These are phyloP conservation scores for Penicillium sp. DNA, from an alignment of 2,329 filamentous ascomycete genomes.

Conservation along the genomic window DNA sequence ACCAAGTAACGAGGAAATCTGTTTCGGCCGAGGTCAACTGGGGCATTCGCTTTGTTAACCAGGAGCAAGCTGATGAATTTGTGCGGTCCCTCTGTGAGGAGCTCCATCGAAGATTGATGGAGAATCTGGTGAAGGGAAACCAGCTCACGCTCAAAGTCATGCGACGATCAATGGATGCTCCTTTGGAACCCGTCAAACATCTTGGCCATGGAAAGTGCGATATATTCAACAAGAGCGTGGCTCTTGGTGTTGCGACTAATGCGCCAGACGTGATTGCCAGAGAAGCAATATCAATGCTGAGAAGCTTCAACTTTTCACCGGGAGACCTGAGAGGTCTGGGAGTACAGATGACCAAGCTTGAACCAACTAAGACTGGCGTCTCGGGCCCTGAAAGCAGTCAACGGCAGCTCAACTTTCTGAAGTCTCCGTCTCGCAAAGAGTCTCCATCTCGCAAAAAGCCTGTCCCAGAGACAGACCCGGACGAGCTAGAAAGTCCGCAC, in stretches of 20 bases:
- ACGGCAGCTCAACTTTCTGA: slow-evolving; percentile 68
- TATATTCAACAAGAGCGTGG: slow-evolving; percentile 80
- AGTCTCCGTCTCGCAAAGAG: slow-evolving; percentile 32
- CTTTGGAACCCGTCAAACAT: slow-evolving; percentile 86
- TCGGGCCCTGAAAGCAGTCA: slow-evolving; percentile 67
- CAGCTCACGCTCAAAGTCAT: slow-evolving; percentile 95
- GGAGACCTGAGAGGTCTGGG: slow-evolving; percentile 92
- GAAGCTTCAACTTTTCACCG: slow-evolving; percentile 76
- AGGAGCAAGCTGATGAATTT: slow-evolving; percentile 92
- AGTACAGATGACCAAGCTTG: slow-evolving; percentile 88
- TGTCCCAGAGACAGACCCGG: slow-evolving; percentile 41
- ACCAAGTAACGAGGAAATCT: slow-evolving; percentile 81
- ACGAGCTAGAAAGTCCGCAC: slow-evolving; percentile 46
- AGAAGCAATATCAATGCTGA: slow-evolving; percentile 79
- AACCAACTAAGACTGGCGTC: slow-evolving; percentile 63
- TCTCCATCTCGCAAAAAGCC: slow-evolving; percentile 25
- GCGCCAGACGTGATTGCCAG: slow-evolving; percentile 66
- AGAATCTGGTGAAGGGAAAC: slow-evolving; percentile 80
- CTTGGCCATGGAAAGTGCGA: slow-evolving; percentile 95
- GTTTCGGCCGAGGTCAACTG: slow-evolving; percentile 97
- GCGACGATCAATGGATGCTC: slow-evolving; percentile 78
- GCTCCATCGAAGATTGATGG: slow-evolving; percentile 71
- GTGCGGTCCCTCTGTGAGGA: slow-evolving; percentile 80
- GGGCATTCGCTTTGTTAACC: slow-evolving; percentile 91
- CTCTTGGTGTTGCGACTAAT: slow-evolving; percentile 81